Evolutionary conservation across 78 protist species (phyloP), one percentile per base, ranked within the genome.

Genomic region (Neovahlkampfia damariscottae): DNA sequence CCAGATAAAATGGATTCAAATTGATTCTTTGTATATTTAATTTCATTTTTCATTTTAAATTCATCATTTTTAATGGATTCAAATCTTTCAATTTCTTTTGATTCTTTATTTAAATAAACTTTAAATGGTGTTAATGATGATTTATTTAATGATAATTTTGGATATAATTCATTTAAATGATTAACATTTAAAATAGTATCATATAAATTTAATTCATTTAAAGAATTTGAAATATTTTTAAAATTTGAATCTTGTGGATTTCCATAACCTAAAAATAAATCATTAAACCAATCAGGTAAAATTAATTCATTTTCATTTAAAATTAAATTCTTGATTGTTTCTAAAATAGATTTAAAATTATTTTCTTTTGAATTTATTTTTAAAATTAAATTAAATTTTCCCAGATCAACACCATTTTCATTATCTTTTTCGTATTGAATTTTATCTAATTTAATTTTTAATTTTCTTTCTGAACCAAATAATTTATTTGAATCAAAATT

Each of bases 241-340:
- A 77, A 82, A 0, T 68, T 59, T 1, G 81, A 81, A 36, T 37
- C 30, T 29, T 8, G 67, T n/a, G 85, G 80, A 19, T 77, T 82
- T 37, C 80, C 79, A 34, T 86, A 84, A n/a, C 96, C 97, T n/a
- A 94, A 70, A 40, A 92, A 88, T 37, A 89, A 73, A 10, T 89
- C 88, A 32, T 77, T 79, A 29, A 94, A 87, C 96, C 96, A 95
- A 6, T 84, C 88, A 9, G 99, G 99, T 3, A 95, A 84, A 39
- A 73, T 77, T n/a, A n/a, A n/a, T n/a, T n/a, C n/a, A 28, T 50
- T 1, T 31, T 66, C 58, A 40, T 68, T 1, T 67, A 80, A 76
- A 87, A 91, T 83, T 40, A 93, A 73, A 9, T 68, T 58, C 5
- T 94, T 74, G 31, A 93, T 93, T 32, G 95, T 88, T 41, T 88